Evolutionary conservation across 106 monocot genomes (phyloP), one percentile per base, ranked within the genome.

Genomic region (Narthecium ossifragum): DNA sequence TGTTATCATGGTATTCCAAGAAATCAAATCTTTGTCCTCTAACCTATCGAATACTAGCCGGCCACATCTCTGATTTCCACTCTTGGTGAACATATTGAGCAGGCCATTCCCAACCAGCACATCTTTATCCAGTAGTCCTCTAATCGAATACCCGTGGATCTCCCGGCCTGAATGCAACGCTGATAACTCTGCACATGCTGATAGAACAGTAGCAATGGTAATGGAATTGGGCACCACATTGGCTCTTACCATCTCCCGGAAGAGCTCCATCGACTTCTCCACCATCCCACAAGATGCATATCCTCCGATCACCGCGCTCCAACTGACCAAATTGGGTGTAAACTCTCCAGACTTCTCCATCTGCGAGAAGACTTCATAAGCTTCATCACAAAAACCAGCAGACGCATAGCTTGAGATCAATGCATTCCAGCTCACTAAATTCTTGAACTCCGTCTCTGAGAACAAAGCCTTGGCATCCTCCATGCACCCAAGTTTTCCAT

Each of bases 361-460:
- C 20, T 38, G 39, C 4, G 33, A 14, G 26, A 88, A 80, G n/a
- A 69, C 53, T 15, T 77, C 76, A 30, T 64, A 62, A n/a, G 88
- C 76, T 55, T 80, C 57, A 12, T 74, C 8, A 34, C 75, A 80
- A 3, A 70, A 51, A 9, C 83, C 74, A 31, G 64, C 36, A 2
- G 73, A 73, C 0, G 77, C 83, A 55, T 88, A 83, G 67, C 76
- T 71, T 1, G 88, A 80, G 18, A 88, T 84, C 68, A 83, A 32
- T 4, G 73, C 66, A 67, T 88, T 88, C 83, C 83, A 88, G 25
- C 67, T 74, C 13, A 83, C 88, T 34, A 83, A 50, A 53, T 53
- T 62, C 71, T 64, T 83, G 11, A 10, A 27, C 8, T 38, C 30
- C 4, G 53, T 58, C 20, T 68, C 61, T 2, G 20, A 40, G 31